These are phyloP conservation scores for Malassezia arunalokei DNA, from an alignment of 1,284 basidiomycete species.

Conservation along the genomic window DNA sequence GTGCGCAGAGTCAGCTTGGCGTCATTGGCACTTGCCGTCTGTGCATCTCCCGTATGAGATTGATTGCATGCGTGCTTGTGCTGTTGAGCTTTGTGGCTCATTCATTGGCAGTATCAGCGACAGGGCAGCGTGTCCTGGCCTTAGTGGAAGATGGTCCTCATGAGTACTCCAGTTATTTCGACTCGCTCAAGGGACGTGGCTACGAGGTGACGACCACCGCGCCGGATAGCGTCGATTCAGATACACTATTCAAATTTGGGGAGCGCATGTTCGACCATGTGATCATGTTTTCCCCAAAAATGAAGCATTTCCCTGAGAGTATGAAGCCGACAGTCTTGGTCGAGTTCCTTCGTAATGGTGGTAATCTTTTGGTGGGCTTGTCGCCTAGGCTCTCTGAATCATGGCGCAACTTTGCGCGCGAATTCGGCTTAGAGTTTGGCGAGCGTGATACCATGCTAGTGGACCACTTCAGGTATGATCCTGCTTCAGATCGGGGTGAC, in stretches of 20 bases:
- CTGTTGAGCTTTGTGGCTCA: neutral
- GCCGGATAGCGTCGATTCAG: conserved; percentile 3
- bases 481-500: conserved; percentile 21
- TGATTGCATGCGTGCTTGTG: neutral
- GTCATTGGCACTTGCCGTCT: neutral
- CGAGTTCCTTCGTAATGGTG: conserved; percentile 55
- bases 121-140: conserved; percentile 33
- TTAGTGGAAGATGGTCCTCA: conserved; percentile 18
- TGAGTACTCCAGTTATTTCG: conserved; percentile 21
- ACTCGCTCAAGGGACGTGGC: conserved; percentile 20
- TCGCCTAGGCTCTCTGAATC: conserved; percentile 53
- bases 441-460: conserved; percentile 47
- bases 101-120: conserved; percentile 18
- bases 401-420: conserved; percentile 50
- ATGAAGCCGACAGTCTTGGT: conserved; percentile 74
- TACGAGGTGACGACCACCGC: conserved; percentile 17
- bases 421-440: conserved; percentile 53
- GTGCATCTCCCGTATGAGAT: neutral
- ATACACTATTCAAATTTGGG: conserved; percentile 26
- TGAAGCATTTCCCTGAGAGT: conserved; percentile 57
- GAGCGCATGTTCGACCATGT: conserved; percentile 37
- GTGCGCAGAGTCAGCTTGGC: too few species aligned
- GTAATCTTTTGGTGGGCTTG: conserved; percentile 74
- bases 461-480: conserved; percentile 48
- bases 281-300: conserved; percentile 25